Base-by-base conservation (phyloP, 345 rosid genomes). In the Pseudoturritis turrita region DNA sequence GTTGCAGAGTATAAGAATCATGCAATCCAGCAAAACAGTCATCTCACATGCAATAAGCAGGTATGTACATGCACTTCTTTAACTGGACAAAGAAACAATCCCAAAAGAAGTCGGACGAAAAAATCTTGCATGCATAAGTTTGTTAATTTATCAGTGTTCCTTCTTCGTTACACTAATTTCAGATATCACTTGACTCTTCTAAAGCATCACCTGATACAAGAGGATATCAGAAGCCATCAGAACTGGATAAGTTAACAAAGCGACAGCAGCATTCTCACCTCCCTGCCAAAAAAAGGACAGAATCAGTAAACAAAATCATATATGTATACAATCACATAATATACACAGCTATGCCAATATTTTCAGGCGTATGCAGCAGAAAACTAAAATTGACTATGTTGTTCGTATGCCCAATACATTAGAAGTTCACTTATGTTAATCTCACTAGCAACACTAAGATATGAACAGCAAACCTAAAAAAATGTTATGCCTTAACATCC, bases 171-270 rank as follows among this genome's bases (percentile, higher is more conserved):
- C 0, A 31, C 8, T 41, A 33, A 15, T 49, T 50, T 13, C 17
- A 59, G 10, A 67, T 58, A 7, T 62, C 47, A 45, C 22, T 50
- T 14, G 39, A 49, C 19, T 37, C n/a, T 45, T 76, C 5, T 37
- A 56, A 72, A 62, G 67, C 57, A 62, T 65, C 64, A 93, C 97
- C 96, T 93, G 90, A 70, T 93, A 93, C 70, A 90, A 78, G 73
- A 89, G 96, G 79, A 93, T 93, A 79, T 93, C 96, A 40, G 94
- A 82, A 79, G 97, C 92, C 97, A 93, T 90, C 44, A 88, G 68
- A 71, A 89, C 96, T 23, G 97, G 96, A 84, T 93, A 93, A 28
- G 91, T 90, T 70, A 93, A 80, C 68, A 93, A 88, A 52, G 87
- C 84, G 62, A 83, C 94, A 14, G 89, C 85, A 18, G 87, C 93